Conservation (phyloP, 805 yeast genomes). For the Yamadazyma olivae region DNA sequence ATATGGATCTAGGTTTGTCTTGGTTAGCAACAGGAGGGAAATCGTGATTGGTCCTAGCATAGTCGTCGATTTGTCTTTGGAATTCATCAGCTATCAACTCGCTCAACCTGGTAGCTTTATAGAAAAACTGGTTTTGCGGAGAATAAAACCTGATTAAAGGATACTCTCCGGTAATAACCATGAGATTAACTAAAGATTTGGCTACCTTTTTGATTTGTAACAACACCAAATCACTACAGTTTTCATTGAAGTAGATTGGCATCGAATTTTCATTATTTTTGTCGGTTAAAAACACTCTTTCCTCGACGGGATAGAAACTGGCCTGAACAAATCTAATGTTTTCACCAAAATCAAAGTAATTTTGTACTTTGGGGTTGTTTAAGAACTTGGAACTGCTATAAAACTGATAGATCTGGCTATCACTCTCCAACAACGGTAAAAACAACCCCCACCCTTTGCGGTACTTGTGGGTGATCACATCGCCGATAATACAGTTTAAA, state of each 20-base stretch:
- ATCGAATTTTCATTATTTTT: constrained; percentile 50
- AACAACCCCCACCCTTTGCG: constrained; percentile 70
- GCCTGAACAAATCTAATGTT: constrained; percentile 26
- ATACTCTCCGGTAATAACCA: constrained; percentile 80
- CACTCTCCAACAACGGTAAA: constrained; percentile 46
- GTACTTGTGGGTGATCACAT: constrained; percentile 70
- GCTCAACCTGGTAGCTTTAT: constrained; percentile 57
- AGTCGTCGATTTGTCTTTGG: constrained; percentile 69
- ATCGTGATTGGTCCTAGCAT: constrained; percentile 65
- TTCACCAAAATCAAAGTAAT: constrained; percentile 30
- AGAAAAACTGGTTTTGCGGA: constrained; percentile 44
- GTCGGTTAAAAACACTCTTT: constrained; percentile 69
- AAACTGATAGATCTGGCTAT: constrained; percentile 2
- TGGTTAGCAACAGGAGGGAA: constrained; percentile 54
- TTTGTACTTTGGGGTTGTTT: constrained; percentile 26
- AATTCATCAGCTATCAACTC: constrained; percentile 69
- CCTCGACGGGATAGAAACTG: constrained; percentile 62
- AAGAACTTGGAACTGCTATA: constrained; percentile 23
- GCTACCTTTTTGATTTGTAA: constrained; percentile 60
- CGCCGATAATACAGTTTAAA: constrained; percentile 75
- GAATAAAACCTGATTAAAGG: constrained; percentile 79
- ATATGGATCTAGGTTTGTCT: constrained; percentile 64
- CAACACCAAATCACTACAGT: constrained; percentile 60
- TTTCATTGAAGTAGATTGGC: constrained; percentile 67
- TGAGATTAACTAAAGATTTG: constrained; percentile 61